Conservation (phyloP, 805 yeast genomes). For the Starmera amethionina region DNA sequence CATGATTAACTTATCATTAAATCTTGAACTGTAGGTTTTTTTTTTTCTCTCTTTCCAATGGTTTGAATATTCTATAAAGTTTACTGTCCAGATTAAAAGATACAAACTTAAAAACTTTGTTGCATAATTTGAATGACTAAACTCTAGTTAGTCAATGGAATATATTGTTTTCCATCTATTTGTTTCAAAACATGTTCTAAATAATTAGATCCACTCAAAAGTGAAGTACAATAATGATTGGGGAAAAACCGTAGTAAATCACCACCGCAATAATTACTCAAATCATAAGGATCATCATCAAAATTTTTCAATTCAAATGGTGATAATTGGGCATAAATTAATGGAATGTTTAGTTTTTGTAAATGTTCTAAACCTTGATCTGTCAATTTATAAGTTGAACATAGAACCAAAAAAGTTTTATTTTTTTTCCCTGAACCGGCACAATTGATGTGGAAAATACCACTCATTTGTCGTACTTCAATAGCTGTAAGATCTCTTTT, state of each 20-base stretch:
- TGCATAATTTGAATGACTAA: too few species aligned
- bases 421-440: conserved; percentile 14
- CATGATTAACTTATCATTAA: too few species aligned
- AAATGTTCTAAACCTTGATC: conserved; percentile 35
- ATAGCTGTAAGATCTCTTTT: conserved; percentile 33
- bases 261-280: conserved; percentile 30
- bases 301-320: conserved; percentile 18
- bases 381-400: conserved; percentile 37
- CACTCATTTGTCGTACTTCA: conserved; percentile 42
- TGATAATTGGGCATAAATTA: conserved; percentile 31
- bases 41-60: too few species aligned
- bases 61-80: too few species aligned
- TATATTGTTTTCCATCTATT: neutral
- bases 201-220: conserved; percentile 25
- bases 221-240: conserved; percentile 26
- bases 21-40: too few species aligned
- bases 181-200: neutral
- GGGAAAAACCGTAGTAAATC: conserved; percentile 24
- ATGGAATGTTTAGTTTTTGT: conserved; percentile 35
- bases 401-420: conserved; percentile 29
- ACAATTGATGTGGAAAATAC: conserved; percentile 32
- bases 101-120: too few species aligned
- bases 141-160: too few species aligned
- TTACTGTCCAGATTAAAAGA: too few species aligned
- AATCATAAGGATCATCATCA: conserved; percentile 20